Evolutionary conservation across 768 basidiomycete genomes (phyloP), one percentile per base, ranked within the genome.

Genomic region (Sutorius australiensis): DNA sequence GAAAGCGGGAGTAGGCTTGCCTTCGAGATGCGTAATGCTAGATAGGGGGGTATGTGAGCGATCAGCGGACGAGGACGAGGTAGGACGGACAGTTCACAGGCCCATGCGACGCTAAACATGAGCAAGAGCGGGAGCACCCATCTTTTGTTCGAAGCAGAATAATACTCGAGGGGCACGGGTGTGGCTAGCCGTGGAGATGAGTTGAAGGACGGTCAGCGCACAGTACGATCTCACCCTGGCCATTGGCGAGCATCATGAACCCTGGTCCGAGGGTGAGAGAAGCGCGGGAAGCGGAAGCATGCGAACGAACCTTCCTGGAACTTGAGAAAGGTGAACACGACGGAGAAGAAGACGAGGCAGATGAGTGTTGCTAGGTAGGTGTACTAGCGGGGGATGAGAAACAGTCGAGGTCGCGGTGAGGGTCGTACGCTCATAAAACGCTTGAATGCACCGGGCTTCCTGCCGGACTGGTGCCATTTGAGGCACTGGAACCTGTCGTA

Each of bases 371-470:
- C 78, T n/a, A 90, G 70, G 66, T 90, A 91, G n/a, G 87, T 86
- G 72, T 91, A 91, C 71, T 89, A 79, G 46, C 13, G 48, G 51
- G 44, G 48, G 58, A 46, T 62, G 61, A 64, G 56, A 48, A 47
- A 57, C 21, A 33, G 24, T 24, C 24, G 7, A 11, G 31, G 49
- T 28, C 17, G 42, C 19, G 30, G 42, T 19, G 4, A 27, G n/a
- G 75, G 24, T 24, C 83, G 64, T 64, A 90, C 87, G n/a, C 87
- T 92, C 90, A 92, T 92, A 64, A 92, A 78, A 46, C 91, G 79
- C 72, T 87, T 91, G 79, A 92, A 92, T 12, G 89, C 83, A 51
- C 90, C 90, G 51, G 86, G 87, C 66, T 88, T 87, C 48, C 87
- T 77, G 32, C 87, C 87, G 13, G 83, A 77, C 64, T 82, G 58